Conservation (phyloP, 257 asterid genomes). For the Fraxinus cuspidata region DNA sequence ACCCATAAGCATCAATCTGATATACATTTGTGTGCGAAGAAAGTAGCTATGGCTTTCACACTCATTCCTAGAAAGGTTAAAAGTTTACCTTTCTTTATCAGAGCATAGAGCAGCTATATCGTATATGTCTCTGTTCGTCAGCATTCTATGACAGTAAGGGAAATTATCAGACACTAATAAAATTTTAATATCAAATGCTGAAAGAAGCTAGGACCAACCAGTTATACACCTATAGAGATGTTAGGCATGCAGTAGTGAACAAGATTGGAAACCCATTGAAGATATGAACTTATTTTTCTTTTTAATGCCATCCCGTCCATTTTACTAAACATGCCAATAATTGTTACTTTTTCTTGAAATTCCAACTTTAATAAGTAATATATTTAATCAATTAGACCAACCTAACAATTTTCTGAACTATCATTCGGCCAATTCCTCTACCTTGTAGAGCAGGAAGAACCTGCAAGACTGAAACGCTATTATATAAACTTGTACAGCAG, state of each 20-base stretch:
- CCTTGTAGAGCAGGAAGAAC: slow-evolving; percentile 69
- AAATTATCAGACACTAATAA: slow-evolving; percentile 11
- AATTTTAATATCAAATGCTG: neutral
- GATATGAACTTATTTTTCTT: neutral
- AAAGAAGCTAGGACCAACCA: slow-evolving; percentile 2
- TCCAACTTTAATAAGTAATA: neutral
- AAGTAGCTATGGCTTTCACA: neutral
- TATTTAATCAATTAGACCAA: slow-evolving; percentile 25
- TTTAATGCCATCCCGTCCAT: neutral
- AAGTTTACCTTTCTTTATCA: slow-evolving; percentile 54
- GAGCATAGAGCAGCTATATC: slow-evolving; percentile 81
- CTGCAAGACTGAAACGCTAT: slow-evolving; percentile 46
- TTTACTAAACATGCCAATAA: neutral
- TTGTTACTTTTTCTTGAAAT: neutral
- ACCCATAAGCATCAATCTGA: neutral
- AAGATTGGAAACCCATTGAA: neutral
- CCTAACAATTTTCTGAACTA: slow-evolving; percentile 71
- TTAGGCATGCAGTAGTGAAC: neutral
- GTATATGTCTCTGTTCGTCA: slow-evolving; percentile 58
- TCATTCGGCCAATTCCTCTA: slow-evolving; percentile 76
- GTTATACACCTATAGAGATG: neutral
- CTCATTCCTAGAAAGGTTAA: neutral
- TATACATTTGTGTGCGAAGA: neutral
- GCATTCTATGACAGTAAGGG: slow-evolving; percentile 60
- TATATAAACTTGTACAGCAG: slow-evolving; percentile 8